phyloP scores from a whole-genome alignment of 768 basidiomycete species.

The Krasilnikovozyma curviuscula region DNA sequence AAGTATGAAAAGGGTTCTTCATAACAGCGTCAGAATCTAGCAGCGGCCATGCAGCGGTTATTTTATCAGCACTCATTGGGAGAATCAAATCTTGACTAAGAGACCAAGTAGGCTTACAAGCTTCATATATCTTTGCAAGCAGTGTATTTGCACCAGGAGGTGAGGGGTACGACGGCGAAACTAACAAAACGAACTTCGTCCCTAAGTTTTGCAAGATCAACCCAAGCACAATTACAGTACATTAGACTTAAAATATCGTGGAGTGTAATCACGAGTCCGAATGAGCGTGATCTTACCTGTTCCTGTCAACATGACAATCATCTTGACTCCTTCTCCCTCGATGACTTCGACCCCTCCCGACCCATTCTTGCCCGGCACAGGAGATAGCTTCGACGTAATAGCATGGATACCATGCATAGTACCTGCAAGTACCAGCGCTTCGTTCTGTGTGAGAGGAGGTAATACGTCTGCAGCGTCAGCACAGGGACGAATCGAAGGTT shows the following conservation, averaged over 20 bases:
- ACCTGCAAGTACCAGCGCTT: conserved; percentile 85
- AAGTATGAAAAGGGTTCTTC: conserved; percentile 98
- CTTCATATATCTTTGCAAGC: conserved; percentile 74
- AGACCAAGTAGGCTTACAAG: conserved; percentile 29
- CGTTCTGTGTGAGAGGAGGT: conserved; percentile 72
- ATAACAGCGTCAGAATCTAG: conserved; percentile 88
- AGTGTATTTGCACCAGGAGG: conserved; percentile 55
- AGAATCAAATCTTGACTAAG: too few species aligned
- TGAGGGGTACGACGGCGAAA: conserved; percentile 45
- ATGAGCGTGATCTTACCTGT: conserved; percentile 43
- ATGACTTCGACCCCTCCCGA: conserved; percentile 53
- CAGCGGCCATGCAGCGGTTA: too few species aligned
- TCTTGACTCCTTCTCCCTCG: conserved; percentile 86
- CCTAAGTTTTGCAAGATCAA: conserved; percentile 33
- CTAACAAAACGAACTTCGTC: conserved; percentile 85
- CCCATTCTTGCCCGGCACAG: conserved; percentile 28
- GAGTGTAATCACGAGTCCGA: neutral
- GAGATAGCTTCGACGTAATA: conserved; percentile 82
- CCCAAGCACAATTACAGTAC: neutral
- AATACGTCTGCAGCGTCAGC: conserved; percentile 78
- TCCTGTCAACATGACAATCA: conserved; percentile 69
- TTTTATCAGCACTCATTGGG: too few species aligned
- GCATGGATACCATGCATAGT: conserved; percentile 96
- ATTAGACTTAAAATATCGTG: neutral
- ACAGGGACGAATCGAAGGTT: neutral